A percentile compares a stretch with the other conserved stretches of the same genome.
phyloP scores from a whole-genome alignment of 129 eudicot species.

The Silybum marianum region DNA sequence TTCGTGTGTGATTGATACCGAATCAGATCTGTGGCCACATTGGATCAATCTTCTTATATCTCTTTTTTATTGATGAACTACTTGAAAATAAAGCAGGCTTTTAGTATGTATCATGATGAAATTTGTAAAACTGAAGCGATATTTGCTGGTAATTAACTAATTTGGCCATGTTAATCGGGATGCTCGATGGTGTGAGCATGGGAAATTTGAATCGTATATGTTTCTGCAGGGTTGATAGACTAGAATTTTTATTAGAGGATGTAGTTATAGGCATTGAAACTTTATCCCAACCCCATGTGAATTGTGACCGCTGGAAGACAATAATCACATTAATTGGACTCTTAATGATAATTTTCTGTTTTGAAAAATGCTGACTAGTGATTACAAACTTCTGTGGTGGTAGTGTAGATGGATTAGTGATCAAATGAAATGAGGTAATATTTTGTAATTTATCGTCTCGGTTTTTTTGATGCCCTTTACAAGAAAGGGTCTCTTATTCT shows the following conservation, averaged over 20 bases:
- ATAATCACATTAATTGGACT: constrained; percentile 1
- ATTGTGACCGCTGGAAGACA: neutral
- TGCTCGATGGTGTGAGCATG: neutral
- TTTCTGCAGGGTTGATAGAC: constrained; percentile 8
- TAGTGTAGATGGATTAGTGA: constrained; percentile 16
- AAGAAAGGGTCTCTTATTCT: neutral
- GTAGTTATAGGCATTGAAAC: constrained; percentile 2
- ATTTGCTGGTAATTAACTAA: neutral
- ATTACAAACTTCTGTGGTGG: constrained; percentile 8
- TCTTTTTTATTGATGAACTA: constrained; percentile 5
- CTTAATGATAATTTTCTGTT: neutral
- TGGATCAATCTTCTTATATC: constrained; percentile 16
- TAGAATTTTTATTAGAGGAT: constrained; percentile 11
- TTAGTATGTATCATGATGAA: neutral
- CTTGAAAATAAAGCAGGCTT: neutral
- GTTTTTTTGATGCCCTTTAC: constrained; percentile 1
- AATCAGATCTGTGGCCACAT: constrained; percentile 45
- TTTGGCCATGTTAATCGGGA: neutral
- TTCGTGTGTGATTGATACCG: neutral
- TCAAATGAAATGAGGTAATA: neutral
- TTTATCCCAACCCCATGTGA: too few relatives aligned
- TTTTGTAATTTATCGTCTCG: neutral
- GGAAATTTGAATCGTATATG: neutral
- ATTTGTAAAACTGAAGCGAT: neutral
- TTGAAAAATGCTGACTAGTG: neutral